A percentile compares a stretch with the other conserved stretches of the same genome.
Evolutionary conservation across 2,329 filamentous ascomycete genomes (phyloP).

Genomic region (Aspergillus viridinutans): DNA sequence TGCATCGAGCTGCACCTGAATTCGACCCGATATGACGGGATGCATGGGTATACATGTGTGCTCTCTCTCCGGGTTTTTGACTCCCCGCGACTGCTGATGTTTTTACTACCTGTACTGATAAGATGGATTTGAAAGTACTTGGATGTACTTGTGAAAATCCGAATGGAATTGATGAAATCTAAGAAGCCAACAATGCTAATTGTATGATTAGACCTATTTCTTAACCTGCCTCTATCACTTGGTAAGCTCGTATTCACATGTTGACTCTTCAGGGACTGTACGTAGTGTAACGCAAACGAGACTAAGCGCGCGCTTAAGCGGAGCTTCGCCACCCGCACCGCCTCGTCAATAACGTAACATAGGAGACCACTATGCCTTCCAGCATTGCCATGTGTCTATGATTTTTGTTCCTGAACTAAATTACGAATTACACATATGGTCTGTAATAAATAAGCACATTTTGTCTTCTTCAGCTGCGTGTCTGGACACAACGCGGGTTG

Average conservation of each 20-base stretch:
- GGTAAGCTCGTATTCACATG: no score
- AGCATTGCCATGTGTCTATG: not conserved
- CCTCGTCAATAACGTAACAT: not conserved
- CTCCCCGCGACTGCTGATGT: not conserved
- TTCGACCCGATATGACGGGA: conserved; percentile 1
- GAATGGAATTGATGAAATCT: conserved; percentile 17
- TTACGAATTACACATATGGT: not conserved
- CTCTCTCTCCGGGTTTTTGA: conserved; percentile 6
- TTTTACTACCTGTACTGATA: conserved; percentile 25
- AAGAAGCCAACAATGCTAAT: conserved; percentile 26
- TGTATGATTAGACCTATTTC: conserved; percentile 26
- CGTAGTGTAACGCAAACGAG: not conserved
- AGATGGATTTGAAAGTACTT: conserved; percentile 12
- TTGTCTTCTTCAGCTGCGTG: not conserved
- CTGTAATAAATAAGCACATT: not conserved
- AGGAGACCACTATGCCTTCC: not conserved
- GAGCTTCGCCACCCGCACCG: conserved; percentile 12
- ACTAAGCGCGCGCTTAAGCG: conserved; percentile 18
- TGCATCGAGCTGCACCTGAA: not conserved
- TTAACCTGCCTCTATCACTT: not conserved
- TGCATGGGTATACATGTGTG: conserved; percentile 2
- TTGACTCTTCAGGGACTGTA: no score
- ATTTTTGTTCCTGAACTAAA: not conserved
- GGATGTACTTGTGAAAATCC: conserved; percentile 6
- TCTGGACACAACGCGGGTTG: not conserved